These are phyloP conservation scores for Cadophora sp. DNA, from an alignment of 2,329 filamentous ascomycete species.

Conservation along the genomic window DNA sequence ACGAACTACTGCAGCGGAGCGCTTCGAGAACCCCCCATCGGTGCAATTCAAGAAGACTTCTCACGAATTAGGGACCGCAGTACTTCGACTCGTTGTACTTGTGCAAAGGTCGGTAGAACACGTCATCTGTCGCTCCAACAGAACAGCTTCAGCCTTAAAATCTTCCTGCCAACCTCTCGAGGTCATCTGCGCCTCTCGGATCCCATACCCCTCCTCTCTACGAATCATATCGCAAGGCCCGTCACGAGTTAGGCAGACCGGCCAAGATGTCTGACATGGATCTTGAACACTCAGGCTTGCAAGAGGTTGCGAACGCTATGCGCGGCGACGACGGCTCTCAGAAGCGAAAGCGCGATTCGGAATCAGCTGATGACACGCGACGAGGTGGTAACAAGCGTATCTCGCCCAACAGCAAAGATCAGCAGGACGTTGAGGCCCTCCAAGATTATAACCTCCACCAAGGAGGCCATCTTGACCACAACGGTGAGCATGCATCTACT, in stretches of 20 bases:
- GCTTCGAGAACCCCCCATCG: constrained; percentile 40
- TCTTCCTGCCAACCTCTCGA: constrained; percentile 42
- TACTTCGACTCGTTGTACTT: constrained; percentile 40
- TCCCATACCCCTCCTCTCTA: constrained; percentile 30
- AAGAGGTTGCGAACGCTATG: constrained; percentile 46
- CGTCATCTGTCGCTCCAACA: constrained; percentile 41
- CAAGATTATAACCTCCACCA: constrained; percentile 52
- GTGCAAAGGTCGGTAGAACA: constrained; percentile 44
- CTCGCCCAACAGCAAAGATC: constrained; percentile 43
- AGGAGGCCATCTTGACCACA: constrained; percentile 54
- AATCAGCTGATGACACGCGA: constrained; percentile 46
- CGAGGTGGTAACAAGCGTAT: constrained; percentile 44
- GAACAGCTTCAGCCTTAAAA: constrained; percentile 41
- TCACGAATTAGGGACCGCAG: constrained; percentile 34
- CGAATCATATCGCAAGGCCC: constrained; percentile 41
- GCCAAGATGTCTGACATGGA: constrained; percentile 44
- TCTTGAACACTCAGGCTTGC: constrained; percentile 45
- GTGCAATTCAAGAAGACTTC: constrained; percentile 35
- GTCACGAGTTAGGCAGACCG: constrained; percentile 29
- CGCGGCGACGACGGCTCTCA: constrained; percentile 43
- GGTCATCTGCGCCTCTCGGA: constrained; percentile 44
- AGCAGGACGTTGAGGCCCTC: constrained; percentile 43
- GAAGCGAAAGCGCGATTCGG: constrained; percentile 46
- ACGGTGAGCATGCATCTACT: constrained; percentile 62
- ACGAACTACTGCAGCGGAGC: constrained; percentile 44